Percentiles rank a stretch among this genome's conserved stretches.
Evolutionary conservation across 148 eudicot species (phyloP).

Genomic region (Fagopyrum tataricum): DNA sequence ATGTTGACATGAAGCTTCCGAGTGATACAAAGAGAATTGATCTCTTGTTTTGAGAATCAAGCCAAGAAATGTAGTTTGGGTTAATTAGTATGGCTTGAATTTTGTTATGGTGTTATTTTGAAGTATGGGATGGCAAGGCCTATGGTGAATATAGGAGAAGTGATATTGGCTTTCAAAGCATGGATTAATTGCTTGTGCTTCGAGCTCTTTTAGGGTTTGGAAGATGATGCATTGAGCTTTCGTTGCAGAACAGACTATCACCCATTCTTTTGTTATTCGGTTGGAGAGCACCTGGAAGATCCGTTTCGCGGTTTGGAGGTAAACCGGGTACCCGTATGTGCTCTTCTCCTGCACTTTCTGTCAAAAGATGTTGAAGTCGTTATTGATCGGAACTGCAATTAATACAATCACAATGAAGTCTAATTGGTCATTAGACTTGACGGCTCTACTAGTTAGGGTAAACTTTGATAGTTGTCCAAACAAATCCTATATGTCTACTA

Average conservation of each 20-base stretch:
- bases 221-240: neutral
- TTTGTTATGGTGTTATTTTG: neutral
- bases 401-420: too few species aligned
- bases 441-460: too few species aligned
- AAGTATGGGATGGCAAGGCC: slow-evolving; percentile 4
- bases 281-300: neutral
- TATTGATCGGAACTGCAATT: too few species aligned
- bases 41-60: slow-evolving; percentile 24
- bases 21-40: slow-evolving; percentile 53
- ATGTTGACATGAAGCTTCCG: slow-evolving; percentile 58
- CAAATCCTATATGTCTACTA: too few species aligned
- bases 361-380: too few species aligned
- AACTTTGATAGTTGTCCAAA: too few species aligned
- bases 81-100: too few species aligned
- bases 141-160: neutral
- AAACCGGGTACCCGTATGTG: neutral
- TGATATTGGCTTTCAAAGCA: neutral
- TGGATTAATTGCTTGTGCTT: neutral
- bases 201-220: neutral
- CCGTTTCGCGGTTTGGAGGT: neutral
- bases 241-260: neutral
- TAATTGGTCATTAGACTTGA: too few species aligned
- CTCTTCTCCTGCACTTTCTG: slow-evolving; percentile 4
- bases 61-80: slow-evolving; percentile 15
- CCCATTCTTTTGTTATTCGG: neutral